Evolutionary conservation across 495 filamentous ascomycete genomes (phyloP).

Genomic region (Amphirosellinia nigrospora): DNA sequence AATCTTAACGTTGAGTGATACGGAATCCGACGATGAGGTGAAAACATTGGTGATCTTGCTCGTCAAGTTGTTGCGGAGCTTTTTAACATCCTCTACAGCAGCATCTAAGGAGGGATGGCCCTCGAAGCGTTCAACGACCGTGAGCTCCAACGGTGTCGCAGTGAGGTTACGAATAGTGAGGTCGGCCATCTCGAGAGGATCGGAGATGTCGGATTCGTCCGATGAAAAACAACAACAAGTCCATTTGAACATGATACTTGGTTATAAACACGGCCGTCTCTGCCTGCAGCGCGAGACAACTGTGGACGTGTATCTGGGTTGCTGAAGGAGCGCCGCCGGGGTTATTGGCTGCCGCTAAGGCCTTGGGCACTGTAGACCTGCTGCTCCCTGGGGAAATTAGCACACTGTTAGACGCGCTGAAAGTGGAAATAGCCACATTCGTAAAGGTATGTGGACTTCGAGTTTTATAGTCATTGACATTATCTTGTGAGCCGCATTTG

Average conservation of each 20-base stretch:
- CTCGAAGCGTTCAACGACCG: slow-evolving; percentile 75
- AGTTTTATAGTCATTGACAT: not conserved
- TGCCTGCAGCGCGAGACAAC: slow-evolving; percentile 23
- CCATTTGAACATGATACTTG: slow-evolving; percentile 24
- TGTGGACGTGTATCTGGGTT: slow-evolving; percentile 8
- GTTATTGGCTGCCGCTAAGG: slow-evolving; percentile 30
- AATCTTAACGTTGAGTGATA: slow-evolving; percentile 34
- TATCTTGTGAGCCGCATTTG: not conserved
- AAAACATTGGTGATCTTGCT: slow-evolving; percentile 59
- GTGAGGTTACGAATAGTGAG: slow-evolving; percentile 91
- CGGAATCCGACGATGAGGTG: slow-evolving; percentile 28
- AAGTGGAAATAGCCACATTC: not conserved
- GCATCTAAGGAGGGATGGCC: slow-evolving; percentile 38
- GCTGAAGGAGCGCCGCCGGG: slow-evolving; percentile 1
- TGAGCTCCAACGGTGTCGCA: slow-evolving; percentile 71
- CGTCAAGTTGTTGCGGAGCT: slow-evolving; percentile 53
- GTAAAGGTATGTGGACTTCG: not conserved
- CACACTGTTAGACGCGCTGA: not conserved
- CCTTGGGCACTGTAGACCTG: slow-evolving; percentile 7
- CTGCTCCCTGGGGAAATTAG: not conserved
- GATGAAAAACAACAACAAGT: slow-evolving; percentile 18
- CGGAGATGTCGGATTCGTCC: slow-evolving; percentile 16
- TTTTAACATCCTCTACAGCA: slow-evolving; percentile 28
- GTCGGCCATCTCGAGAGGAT: slow-evolving; percentile 39
- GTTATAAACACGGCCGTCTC: slow-evolving; percentile 26